A percentile compares a stretch with the other conserved stretches of the same genome.
phyloP scores from a whole-genome alignment of 2,329 filamentous ascomycete genomes.

The Cladosporium cucumerinum region DNA sequence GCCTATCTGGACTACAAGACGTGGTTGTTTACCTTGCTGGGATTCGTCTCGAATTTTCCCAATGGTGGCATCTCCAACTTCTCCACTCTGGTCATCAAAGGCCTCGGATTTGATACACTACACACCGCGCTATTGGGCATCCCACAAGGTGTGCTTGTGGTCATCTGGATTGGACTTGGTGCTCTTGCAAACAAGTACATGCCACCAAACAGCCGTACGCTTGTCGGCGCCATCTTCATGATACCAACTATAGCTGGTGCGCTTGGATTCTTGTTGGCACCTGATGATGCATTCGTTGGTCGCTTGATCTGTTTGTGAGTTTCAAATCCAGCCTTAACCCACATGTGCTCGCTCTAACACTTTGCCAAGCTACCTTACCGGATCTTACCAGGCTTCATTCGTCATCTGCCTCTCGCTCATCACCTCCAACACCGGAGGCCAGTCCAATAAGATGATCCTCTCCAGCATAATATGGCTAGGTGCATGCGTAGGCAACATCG shows the following conservation, averaged over 20 bases:
- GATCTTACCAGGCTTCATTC: constrained; percentile 53
- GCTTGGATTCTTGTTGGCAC: not conserved
- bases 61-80: constrained; percentile 59
- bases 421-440: constrained; percentile 47
- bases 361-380: constrained; percentile 30
- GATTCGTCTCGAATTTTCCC: constrained; percentile 53
- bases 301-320: constrained; percentile 3
- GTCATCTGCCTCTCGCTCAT: constrained; percentile 47
- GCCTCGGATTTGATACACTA: constrained; percentile 56
- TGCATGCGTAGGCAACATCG: constrained; percentile 54
- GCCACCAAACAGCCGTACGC: constrained; percentile 18
- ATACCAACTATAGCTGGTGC: constrained; percentile 11
- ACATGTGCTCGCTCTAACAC: not conserved
- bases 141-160: constrained; percentile 59
- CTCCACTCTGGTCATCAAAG: constrained; percentile 56
- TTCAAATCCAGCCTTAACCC: not conserved
- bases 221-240: constrained; percentile 21
- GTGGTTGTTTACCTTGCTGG: constrained; percentile 52
- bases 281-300: not conserved
- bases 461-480: constrained; percentile 7
- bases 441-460: constrained; percentile 9
- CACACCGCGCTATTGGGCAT: constrained; percentile 59
- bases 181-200: constrained; percentile 46
- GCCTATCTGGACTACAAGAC: constrained; percentile 56
- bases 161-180: constrained; percentile 47